Base-by-base conservation (phyloP, 2,329 filamentous ascomycete genomes). In the Xylogone sp. region DNA sequence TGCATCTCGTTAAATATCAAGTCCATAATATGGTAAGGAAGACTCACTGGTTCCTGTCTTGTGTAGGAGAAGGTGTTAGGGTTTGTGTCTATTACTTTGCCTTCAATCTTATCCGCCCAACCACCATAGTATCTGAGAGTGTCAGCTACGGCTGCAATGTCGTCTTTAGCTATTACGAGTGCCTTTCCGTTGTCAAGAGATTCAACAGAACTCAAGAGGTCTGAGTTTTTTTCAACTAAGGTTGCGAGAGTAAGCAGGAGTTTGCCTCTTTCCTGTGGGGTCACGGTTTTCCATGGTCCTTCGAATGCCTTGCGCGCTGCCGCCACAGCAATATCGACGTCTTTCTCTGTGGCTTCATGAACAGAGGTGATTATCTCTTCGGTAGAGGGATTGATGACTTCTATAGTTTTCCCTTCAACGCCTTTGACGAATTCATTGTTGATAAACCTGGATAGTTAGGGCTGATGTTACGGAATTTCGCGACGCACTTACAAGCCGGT, bases 41-140 rank as follows among this genome's bases (percentile, higher is more conserved):
- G n/a, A n/a, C n/a, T n/a, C 24, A 91, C 71, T 1, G 88, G 87
- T 67, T 91, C 82, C 53, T 84, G 80, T 50, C 88, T 69, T 0
- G 86, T 90, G 66, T 90, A 91, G 1, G 85, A 86, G 54, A 91
- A 77, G 69, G 90, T 90, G 48, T 74, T 69, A 0, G 81, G 78
- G 1, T 78, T 81, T 7, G 84, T 85, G 56, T 86, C 82, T 57
- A 90, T 88, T 21, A 85, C 84, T 63, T 87, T 80, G 21, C 88
- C 87, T 53, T 83, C 82, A 54, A 86, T 82, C 74, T 91, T 91
- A 71, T 90, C 87, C 39, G 86, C 83, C 65, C 78, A 90, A 52
- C 88, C 87, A 43, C 82, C 86, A 60, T 90, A 91, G 70, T 91
- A 91, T 56, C 83, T 82, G 57, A 86, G 70, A 2, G 74, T 57